Evolutionary conservation across 2,329 filamentous ascomycete genomes (phyloP), one percentile per base, ranked within the genome.

Genomic region (Xylaria polymorpha): DNA sequence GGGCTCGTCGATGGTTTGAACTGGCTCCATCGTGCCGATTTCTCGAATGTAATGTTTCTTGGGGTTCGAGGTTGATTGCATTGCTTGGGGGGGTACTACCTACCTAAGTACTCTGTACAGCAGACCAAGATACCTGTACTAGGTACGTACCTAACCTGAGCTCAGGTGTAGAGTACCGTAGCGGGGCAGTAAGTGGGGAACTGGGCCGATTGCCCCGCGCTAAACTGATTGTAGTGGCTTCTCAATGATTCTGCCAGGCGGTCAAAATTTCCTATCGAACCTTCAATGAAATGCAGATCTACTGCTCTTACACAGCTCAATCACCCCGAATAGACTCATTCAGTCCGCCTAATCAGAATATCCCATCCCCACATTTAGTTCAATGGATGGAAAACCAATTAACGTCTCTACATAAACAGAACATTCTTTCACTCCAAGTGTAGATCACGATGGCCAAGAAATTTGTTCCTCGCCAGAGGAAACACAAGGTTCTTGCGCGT

Each of bases 401-500:
- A 10, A 41, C 14, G 8, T 18, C 29, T 22, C 69, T 68, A 70
- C 41, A 70, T 58, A 20, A 66, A 37, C 20, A 39, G 35, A 35
- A 46, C 58, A 39, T 60, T 57, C 67, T 53, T 73, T 71, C 71
- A 71, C 67, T 68, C 57, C 56, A 53, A 62, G 58, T 59, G 12
- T 50, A 58, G 51, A 32, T 37, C 66, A 79, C 74, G 18, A 88
- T 88, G 85, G 81, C 81, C 74, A 81, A 86, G 76, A 81, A 86
- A 75, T 91, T 89, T 71, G 86, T 90, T 1, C 88, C 89, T 44
- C 84, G 89, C 32, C 87, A 90, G 81, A 84, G 90, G 69, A 92
- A 92, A 81, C 89, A 91, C 79, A 91, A 88, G 76, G 89, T 89
- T 44, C 83, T 92, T 22, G 91, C 91, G 37, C 88, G 91, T 37